Evolutionary conservation across 305 asterid species (phyloP), one percentile per base, ranked within the genome.

Genomic region (Fraxinus floribunda): DNA sequence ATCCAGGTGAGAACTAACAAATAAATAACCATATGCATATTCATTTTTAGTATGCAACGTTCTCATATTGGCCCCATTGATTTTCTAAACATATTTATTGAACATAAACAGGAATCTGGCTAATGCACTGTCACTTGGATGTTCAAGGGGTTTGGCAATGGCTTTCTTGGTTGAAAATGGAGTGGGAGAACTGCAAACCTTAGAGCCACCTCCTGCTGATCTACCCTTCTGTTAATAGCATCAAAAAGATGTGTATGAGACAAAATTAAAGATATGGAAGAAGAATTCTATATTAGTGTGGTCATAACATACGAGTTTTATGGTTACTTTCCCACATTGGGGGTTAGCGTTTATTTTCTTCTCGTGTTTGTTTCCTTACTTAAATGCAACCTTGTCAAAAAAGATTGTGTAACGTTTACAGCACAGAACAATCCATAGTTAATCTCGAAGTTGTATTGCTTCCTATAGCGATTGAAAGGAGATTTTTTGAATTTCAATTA

Each of bases 1-100:
- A 93, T 91, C 98, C 98, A 89, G 98, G 98, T 94, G 71, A 3
- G 73, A 46, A 20, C 62, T 5, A 26, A 75, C 11, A 2, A 41
- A 39, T 46, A 44, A 5, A 71, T 6, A 60, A 26, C 29, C 71
- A 68, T 24, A 68, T 7, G 18, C 30, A 79, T 74, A 68, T 6
- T 18, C 70, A 41, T 34, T 30, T 64, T 60, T 57, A 18, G 0
- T 64, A 2, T 10, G 16, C 15, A 41, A 41, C 52, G 16, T 41
- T 41, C 52, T 41, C 52, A 41, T 41, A 10, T 41, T 41, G 49
- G 0, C 15, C 15, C 4, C 49, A 41, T 10, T 41, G 52, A 41
- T 9, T 13, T 41, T 41, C 52, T 9, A 9, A 41, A 41, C 52
- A 41, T 41, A 41, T 9, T 2, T 41, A 9, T 41, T 41, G 52